Base-by-base conservation (phyloP, 2,329 filamentous ascomycete genomes). In the Sarocladium kiliense region DNA sequence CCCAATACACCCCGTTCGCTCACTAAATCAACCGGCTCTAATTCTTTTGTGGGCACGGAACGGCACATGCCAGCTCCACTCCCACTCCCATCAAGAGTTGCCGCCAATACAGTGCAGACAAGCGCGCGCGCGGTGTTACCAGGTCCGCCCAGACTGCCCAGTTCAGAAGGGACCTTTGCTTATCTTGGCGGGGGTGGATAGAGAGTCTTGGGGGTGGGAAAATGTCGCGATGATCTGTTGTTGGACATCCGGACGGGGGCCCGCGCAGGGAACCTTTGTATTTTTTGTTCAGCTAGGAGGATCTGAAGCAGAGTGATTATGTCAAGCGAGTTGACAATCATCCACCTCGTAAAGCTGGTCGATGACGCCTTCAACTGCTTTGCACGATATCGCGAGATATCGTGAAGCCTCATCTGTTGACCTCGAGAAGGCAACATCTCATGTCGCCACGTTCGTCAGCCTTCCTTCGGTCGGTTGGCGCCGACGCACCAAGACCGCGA, bases 131-230 rank as follows among this genome's bases (percentile, higher is more conserved):
- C 21, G 16, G 18, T 44, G 21, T 27, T 47, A n/a, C 23, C 12
- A n/a, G 7, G 14, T 18, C 3, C 44, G 44, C 44, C 44, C 7
- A 47, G 44, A 30, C 44, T 30, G 23, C 44, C 44, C 23, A 47
- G 41, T 47, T 47, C 9, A 47, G 44, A 47, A 47, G 44, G 44
- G 44, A 47, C 44, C 44, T 47, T 47, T 47, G 44, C 44, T 47
- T 47, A 47, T 47, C 44, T 47, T 47, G 44, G 44, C 44, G 44
- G 44, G 10, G 25, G 25, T 6, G 21, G 44, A 14, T 6, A 12
- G 41, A 25, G 21, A 44, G 18, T 21, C 41, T 25, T n/a, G 36
- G 36, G 36, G 12, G 36, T 39, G 36, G 18, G 21, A 14, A 27
- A 3, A 6, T 47, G 23, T 27, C 44, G 18, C 25, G 44, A 47